Evolutionary conservation across 106 monocot species (phyloP), one percentile per base, ranked within the genome.

Genomic region (Phalaenopsis aphrodite): DNA sequence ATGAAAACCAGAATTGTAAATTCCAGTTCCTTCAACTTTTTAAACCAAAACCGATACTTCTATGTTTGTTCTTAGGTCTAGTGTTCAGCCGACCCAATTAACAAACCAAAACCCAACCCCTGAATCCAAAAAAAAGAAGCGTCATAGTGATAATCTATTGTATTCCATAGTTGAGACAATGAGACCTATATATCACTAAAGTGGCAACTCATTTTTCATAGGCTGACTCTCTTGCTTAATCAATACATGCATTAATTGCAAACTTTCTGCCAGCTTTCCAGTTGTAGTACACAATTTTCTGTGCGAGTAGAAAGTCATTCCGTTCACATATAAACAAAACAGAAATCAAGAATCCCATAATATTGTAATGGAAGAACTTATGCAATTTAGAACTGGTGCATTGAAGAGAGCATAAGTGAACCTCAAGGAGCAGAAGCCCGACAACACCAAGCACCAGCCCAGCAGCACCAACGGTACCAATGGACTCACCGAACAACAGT

Each of bases 381-480:
- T 71, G 3, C 39, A 71, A 71, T 39, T 39, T 3, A 71, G 14
- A 71, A 38, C 21, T 12, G 71, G 30, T 71, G 71, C 3, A 71
- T 36, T n/a, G 42, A 19, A 74, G 43, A 74, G 74, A 30, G 18
- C 41, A 49, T 72, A 84, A 61, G 41, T 79, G 39, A 52, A 94
- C 98, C 94, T 98, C 98, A 49, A 98, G 94, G 78, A 98, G 94
- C 30, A 98, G 83, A 78, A 98, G 98, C 15, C 98, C 98, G 49
- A 98, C 42, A 77, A 98, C 89, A 81, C 98, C 98, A 78, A 98
- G 86, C 11, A 85, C 78, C 80, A 98, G 94, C 12, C 98, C 98
- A 64, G 80, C 86, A 79, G 83, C 89, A 41, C 92, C 98, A 81
- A 88, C 84, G 2, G 79, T 58, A 79, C 94, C 94, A 78, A 98